Evolutionary conservation across 2,329 filamentous ascomycete species (phyloP), one percentile per base, ranked within the genome.

Genomic region (Aspergillaceae sp.): DNA sequence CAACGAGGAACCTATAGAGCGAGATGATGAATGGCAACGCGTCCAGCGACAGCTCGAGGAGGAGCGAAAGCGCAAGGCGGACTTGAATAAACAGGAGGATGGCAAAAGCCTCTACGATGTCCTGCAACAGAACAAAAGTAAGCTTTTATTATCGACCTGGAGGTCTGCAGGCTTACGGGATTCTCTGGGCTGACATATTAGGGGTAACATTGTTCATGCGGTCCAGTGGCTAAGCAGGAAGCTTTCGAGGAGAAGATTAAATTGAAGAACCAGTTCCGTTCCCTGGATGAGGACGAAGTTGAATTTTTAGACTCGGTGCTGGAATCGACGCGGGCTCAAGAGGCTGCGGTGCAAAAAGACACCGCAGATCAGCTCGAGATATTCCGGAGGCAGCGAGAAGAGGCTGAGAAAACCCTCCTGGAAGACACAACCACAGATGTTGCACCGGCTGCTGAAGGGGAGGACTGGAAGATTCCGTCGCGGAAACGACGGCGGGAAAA

Each of bases 301-400:
- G 73, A 75, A 2, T 75, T 75, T 48, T 60, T 75, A 3, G 73
- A 82, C 49, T 77, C 75, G 0, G 68, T 83, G 2, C 66, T 78
- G 32, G 77, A 81, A 53, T 74, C 73, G 5, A 76, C 75, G 28
- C 70, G 78, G 28, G 74, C 72, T 26, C 70, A 80, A 57, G 79
- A 83, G 54, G 73, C 68, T 2, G 74, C 71, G 3, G 69, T 82
- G 40, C 75, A 71, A 55, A 76, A 73, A 53, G 77, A 83, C 53
- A 83, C 78, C 0, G 66, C 68, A 4, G 77, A 80, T 51, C 75
- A 79, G 56, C 63, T 84, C 7, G 77, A 80, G 36, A 56, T 69
- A 1, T 84, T 83, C 53, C 73, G 78, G 29, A 72, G 71, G 50
- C 76, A 78, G 55, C 78, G 77, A 49, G 77, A 82, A 51, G 74